Evolutionary conservation across 805 yeast species (phyloP).

Genomic region (Zygotorulaspora florentina): DNA sequence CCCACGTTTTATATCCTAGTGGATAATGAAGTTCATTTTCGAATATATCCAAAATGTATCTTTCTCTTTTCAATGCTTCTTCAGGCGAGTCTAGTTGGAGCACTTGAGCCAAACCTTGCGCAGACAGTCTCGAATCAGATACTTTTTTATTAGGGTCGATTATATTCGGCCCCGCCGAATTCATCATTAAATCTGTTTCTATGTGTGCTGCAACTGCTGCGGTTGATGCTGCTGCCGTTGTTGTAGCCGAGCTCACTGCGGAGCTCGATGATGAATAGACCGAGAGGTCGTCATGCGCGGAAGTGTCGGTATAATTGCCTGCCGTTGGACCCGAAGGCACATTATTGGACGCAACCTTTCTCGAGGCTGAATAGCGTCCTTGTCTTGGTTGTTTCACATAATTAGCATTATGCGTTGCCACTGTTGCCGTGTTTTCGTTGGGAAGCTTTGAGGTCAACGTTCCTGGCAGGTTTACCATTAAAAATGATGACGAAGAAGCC

Average conservation of each 20-base stretch:
- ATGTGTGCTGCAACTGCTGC: background rate
- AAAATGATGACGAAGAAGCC: slow-evolving; percentile 2
- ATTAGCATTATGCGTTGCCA: background rate
- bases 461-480: background rate
- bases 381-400: slow-evolving; percentile 14
- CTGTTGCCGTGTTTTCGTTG: background rate
- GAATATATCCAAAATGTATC: slow-evolving; percentile 48
- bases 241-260: background rate
- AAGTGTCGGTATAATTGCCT: background rate
- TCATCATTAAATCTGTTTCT: background rate
- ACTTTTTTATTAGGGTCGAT: slow-evolving; percentile 21
- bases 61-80: slow-evolving; percentile 55
- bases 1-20: slow-evolving; percentile 79
- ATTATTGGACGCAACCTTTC: background rate
- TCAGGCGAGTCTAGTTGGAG: slow-evolving; percentile 45
- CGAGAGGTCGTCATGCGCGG: background rate
- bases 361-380: slow-evolving; percentile 10
- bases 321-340: background rate
- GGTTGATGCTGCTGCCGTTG: too few relatives aligned
- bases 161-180: slow-evolving; percentile 1
- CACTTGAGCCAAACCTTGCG: slow-evolving; percentile 51
- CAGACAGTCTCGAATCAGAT: slow-evolving; percentile 54
- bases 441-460: background rate
- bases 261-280: background rate
- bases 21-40: slow-evolving; percentile 61